phyloP scores from a whole-genome alignment of 331 rosid genomes.

The Stylosanthes scabra region DNA sequence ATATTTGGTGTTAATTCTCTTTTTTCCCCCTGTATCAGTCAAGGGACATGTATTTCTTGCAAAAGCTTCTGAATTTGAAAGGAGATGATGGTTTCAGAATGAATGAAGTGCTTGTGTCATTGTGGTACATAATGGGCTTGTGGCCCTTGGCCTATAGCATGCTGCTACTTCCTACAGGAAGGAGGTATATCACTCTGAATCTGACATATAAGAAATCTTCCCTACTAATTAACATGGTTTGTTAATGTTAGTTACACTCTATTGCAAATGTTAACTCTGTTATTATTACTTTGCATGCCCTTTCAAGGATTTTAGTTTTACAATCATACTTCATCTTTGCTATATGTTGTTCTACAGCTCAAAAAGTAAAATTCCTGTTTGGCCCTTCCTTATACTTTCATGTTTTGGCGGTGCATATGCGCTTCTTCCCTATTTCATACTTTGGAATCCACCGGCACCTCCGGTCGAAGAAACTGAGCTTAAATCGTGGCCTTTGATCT shows the following conservation, averaged over 20 bases:
- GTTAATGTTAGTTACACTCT: neutral
- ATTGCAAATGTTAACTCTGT: conserved; percentile 2
- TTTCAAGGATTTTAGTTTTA: conserved; percentile 17
- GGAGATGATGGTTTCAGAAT: conserved; percentile 89
- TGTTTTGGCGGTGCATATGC: conserved; percentile 81
- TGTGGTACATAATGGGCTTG: conserved; percentile 93
- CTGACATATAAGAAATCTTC: neutral
- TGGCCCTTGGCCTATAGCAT: conserved; percentile 90
- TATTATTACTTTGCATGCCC: conserved; percentile 3
- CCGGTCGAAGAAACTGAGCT: conserved; percentile 74
- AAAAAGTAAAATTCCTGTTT: conserved; percentile 71
- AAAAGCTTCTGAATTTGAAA: conserved; percentile 77
- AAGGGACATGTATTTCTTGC: conserved; percentile 73
- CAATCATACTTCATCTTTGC: conserved; percentile 25
- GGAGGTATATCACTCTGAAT: conserved; percentile 62
- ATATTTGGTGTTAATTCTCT: too few species aligned
- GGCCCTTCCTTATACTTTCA: conserved; percentile 87
- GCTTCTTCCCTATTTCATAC: conserved; percentile 91
- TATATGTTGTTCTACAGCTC: conserved; percentile 64
- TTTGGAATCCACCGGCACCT: conserved; percentile 96
- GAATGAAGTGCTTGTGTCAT: conserved; percentile 82
- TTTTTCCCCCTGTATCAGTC: conserved; percentile 49
- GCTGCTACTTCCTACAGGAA: conserved; percentile 88
- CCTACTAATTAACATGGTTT: conserved; percentile 24
- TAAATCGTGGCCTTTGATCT: conserved; percentile 78